Percentiles rank a stretch among this genome's conserved stretches.
phyloP scores from a whole-genome alignment of 1,139 yeast species.

The Suhomyces taliae region DNA sequence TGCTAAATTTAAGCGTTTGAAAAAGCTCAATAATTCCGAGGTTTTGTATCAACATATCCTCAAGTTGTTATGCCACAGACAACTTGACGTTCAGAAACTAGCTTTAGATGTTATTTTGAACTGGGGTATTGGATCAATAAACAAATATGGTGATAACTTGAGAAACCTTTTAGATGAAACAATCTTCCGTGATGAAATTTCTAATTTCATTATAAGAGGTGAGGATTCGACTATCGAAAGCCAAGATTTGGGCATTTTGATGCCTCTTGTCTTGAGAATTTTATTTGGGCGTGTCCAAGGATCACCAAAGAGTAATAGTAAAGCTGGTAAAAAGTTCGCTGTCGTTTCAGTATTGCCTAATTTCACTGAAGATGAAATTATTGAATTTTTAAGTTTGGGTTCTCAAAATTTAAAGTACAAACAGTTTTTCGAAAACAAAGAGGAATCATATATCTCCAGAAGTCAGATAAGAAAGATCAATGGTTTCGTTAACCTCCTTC shows the following conservation, averaged over 20 bases:
- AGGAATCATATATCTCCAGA: slow-evolving; percentile 18
- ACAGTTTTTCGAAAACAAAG: slow-evolving; percentile 29
- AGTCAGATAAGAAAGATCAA: slow-evolving; percentile 52
- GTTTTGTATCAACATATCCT: slow-evolving; percentile 56
- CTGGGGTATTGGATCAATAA: slow-evolving; percentile 57
- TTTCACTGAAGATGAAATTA: slow-evolving; percentile 54
- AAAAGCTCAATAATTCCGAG: slow-evolving; percentile 49
- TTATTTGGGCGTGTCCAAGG: slow-evolving; percentile 85
- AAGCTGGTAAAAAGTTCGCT: slow-evolving; percentile 73
- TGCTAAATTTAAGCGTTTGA: slow-evolving; percentile 64
- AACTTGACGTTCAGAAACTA: slow-evolving; percentile 61
- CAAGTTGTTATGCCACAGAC: slow-evolving; percentile 61
- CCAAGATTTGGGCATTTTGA: slow-evolving; percentile 55
- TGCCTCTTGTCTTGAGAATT: slow-evolving; percentile 76
- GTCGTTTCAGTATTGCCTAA: slow-evolving; percentile 71
- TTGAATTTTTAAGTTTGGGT: slow-evolving; percentile 62
- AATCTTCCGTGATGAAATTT: slow-evolving; percentile 79
- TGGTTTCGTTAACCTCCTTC: slow-evolving; percentile 72
- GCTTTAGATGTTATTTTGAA: slow-evolving; percentile 75
- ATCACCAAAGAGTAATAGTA: slow-evolving; percentile 57
- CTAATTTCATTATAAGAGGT: slow-evolving; percentile 56
- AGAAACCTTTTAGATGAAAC: slow-evolving; percentile 78
- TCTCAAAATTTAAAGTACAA: slow-evolving; percentile 51
- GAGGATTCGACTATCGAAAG: slow-evolving; percentile 57
- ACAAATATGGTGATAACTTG: slow-evolving; percentile 72